Conservation (phyloP, 148 eudicot species). For the Rhododendron molle region DNA sequence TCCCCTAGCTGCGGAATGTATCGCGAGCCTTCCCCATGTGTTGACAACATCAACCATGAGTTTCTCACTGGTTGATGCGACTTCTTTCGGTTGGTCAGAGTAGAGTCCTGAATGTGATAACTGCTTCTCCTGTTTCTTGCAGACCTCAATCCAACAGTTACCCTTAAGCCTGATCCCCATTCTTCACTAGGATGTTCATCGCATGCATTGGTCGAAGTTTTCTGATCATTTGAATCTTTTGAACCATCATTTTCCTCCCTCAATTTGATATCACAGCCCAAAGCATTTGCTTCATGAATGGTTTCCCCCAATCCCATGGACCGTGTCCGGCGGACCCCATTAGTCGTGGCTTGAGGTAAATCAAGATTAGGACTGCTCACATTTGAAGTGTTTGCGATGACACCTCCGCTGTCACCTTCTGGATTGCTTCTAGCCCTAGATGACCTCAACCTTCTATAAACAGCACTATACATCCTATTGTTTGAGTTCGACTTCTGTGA, state of each 20-base stretch:
- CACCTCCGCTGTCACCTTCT: conserved; percentile 32
- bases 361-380: conserved; percentile 30
- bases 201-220: conserved; percentile 26
- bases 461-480: conserved; percentile 74
- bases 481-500: conserved; percentile 30
- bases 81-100: conserved; percentile 53
- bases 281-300: conserved; percentile 28
- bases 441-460: conserved; percentile 84
- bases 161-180: conserved; percentile 41
- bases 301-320: conserved; percentile 25
- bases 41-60: conserved; percentile 85
- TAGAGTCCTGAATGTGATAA: conserved; percentile 44
- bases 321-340: conserved; percentile 30
- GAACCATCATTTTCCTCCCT: conserved; percentile 26
- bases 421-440: conserved; percentile 37
- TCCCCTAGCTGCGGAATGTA: conserved; percentile 91
- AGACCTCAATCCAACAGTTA: conserved; percentile 65
- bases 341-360: conserved; percentile 19
- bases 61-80: conserved; percentile 51
- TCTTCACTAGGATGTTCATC: conserved; percentile 46
- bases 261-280: conserved; percentile 18
- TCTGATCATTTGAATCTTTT: conserved; percentile 34
- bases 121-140: conserved; percentile 66
- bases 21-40: conserved; percentile 71
- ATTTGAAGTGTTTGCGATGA: conserved; percentile 48